These are phyloP conservation scores for Citrus medica DNA, from an alignment of 345 rosid genomes.

Conservation along the genomic window DNA sequence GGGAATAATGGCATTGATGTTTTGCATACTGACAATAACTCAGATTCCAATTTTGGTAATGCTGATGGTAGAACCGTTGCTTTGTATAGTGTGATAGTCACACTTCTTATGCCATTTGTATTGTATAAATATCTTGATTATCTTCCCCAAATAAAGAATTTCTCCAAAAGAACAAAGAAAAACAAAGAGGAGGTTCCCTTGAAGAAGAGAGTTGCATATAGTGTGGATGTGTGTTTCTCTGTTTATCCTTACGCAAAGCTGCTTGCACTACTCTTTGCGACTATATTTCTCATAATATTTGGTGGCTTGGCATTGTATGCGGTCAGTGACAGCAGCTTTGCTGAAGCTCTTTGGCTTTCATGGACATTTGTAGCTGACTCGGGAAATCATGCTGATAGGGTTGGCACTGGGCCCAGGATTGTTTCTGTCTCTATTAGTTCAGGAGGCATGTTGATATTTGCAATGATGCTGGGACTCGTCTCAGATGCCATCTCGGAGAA, in stretches of 20 bases:
- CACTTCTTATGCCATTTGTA: conserved; percentile 58
- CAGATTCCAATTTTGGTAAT: conserved; percentile 27
- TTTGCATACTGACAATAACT: conserved; percentile 27
- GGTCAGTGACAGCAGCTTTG: conserved; percentile 72
- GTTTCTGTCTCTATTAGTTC: conserved; percentile 89
- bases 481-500: conserved; percentile 92
- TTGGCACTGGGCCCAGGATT: conserved; percentile 74
- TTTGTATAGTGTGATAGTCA: conserved; percentile 49
- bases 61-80: conserved; percentile 59
- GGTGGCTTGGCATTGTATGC: conserved; percentile 87
- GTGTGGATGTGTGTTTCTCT: conserved; percentile 86
- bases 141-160: conserved; percentile 54
- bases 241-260: conserved; percentile 88
- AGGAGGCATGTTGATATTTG: conserved; percentile 92
- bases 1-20: conserved; percentile 23
- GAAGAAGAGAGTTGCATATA: conserved; percentile 88
- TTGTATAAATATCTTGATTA: conserved; percentile 70
- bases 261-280: conserved; percentile 83
- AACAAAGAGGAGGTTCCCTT: conserved; percentile 73
- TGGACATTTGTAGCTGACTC: conserved; percentile 96
- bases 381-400: conserved; percentile 83
- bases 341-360: conserved; percentile 89
- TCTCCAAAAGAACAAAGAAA: conserved; percentile 41
- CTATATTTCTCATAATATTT: conserved; percentile 69
- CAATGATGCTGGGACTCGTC: conserved; percentile 95